Conservation (phyloP, 2,329 filamentous ascomycete genomes). For the Penicillium sp. region DNA sequence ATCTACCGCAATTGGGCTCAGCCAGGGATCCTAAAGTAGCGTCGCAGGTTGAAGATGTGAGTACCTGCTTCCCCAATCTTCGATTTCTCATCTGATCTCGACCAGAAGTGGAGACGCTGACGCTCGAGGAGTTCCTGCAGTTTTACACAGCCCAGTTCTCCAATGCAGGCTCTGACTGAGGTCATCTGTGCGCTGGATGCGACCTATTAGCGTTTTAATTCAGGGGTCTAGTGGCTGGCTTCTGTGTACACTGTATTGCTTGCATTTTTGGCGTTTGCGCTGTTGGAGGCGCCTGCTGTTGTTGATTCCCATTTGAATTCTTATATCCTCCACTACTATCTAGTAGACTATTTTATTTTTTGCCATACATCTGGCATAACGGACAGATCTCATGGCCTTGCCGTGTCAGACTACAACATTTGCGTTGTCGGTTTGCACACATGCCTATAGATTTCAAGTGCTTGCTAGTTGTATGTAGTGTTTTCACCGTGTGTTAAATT, state of each 20-base stretch:
- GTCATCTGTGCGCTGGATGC: not conserved
- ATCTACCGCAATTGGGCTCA: constrained; percentile 45
- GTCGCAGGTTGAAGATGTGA: constrained; percentile 39
- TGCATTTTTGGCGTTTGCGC: constrained; percentile 18
- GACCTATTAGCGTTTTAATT: not conserved
- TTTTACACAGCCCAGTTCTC: constrained; percentile 32
- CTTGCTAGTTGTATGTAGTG: not conserved
- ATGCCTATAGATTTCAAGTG: not conserved
- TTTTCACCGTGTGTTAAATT: not conserved
- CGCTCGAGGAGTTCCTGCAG: constrained; percentile 30
- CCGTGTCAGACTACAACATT: not conserved
- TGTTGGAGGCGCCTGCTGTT: constrained; percentile 6
- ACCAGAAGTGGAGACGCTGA: constrained; percentile 18
- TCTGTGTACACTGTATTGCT: constrained; percentile 6
- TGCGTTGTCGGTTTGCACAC: not conserved
- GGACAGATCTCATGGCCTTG: not conserved
- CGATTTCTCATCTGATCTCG: not conserved
- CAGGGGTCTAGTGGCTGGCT: not conserved
- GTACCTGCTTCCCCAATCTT: constrained; percentile 11
- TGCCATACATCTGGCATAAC: not conserved
- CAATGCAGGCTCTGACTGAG: constrained; percentile 26
- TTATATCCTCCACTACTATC: not conserved
- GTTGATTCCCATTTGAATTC: constrained; percentile 7
- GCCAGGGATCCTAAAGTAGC: constrained; percentile 28
- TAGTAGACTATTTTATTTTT: not conserved